phyloP scores from a whole-genome alignment of 1,284 basidiomycete species.

The Fomitopsis betulina region DNA sequence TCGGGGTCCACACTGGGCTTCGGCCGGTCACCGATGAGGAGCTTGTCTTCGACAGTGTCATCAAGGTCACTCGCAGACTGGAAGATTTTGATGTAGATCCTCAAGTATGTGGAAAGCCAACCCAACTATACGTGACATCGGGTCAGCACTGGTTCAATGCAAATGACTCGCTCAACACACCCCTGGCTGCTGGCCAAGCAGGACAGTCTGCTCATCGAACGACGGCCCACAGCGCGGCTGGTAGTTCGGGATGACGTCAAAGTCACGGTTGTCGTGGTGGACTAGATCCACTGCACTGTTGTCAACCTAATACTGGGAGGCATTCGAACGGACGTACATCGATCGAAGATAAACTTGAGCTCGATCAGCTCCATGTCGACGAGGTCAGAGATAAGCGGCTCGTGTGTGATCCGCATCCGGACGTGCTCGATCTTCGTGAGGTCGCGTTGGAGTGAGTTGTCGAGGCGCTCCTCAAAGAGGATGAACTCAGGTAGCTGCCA shows the following conservation, averaged over 20 bases:
- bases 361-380: slow-evolving; percentile 79
- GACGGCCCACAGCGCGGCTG: slow-evolving; percentile 51
- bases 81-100: slow-evolving; percentile 71
- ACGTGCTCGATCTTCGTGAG: slow-evolving; percentile 76
- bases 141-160: not conserved
- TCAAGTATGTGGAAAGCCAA: slow-evolving; percentile 69
- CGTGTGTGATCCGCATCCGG: slow-evolving; percentile 76
- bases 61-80: slow-evolving; percentile 74
- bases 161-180: slow-evolving; percentile 35
- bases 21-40: slow-evolving; percentile 73
- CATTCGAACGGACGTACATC: slow-evolving; percentile 41
- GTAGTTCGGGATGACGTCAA: slow-evolving; percentile 71
- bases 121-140: slow-evolving; percentile 38
- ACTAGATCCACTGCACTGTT: slow-evolving; percentile 30
- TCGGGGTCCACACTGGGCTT: slow-evolving; percentile 54
- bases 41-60: slow-evolving; percentile 71
- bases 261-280: slow-evolving; percentile 82
- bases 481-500: slow-evolving; percentile 77
- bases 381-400: slow-evolving; percentile 59
- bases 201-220: slow-evolving; percentile 61
- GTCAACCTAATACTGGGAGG: not conserved
- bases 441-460: slow-evolving; percentile 78
- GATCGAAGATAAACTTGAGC: slow-evolving; percentile 78
- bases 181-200: slow-evolving; percentile 58
- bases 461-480: slow-evolving; percentile 68